These are phyloP conservation scores for Leucocoprinus birnbaumii DNA, from an alignment of 768 basidiomycete species.

Conservation along the genomic window DNA sequence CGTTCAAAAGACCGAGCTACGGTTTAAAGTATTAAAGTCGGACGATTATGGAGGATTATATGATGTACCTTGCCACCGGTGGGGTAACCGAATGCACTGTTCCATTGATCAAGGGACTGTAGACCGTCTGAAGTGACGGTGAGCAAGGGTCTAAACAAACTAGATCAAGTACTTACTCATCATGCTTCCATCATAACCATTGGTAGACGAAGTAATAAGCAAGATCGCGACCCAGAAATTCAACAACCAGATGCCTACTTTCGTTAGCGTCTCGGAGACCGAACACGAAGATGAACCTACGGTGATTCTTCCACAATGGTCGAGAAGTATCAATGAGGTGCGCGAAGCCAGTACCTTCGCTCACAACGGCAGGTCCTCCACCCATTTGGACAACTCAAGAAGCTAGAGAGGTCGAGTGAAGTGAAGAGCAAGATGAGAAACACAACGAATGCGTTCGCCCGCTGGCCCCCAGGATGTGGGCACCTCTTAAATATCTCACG, in stretches of 20 bases:
- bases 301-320: conserved; percentile 60
- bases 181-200: conserved; percentile 60
- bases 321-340: conserved; percentile 47
- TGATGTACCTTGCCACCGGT: conserved; percentile 33
- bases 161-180: conserved; percentile 38
- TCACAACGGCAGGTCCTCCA: conserved; percentile 36
- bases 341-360: conserved; percentile 28
- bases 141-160: not conserved
- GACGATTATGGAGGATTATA: not conserved
- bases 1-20: conserved; percentile 54
- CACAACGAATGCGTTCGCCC: not conserved
- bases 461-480: too few species aligned
- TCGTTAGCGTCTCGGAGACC: not conserved
- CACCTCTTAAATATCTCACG: too few species aligned
- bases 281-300: conserved; percentile 19
- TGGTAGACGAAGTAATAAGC: conserved; percentile 62
- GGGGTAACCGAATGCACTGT: conserved; percentile 48
- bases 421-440: not conserved
- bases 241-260: conserved; percentile 41
- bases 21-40: not conserved
- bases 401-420: not conserved
- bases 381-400: conserved; percentile 32
- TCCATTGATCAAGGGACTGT: conserved; percentile 57
- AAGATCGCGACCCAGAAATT: conserved; percentile 56
- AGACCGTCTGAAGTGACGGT: conserved; percentile 38